Conservation (phyloP, 176 grass and related monocot species). For the Oryza brachyantha region DNA sequence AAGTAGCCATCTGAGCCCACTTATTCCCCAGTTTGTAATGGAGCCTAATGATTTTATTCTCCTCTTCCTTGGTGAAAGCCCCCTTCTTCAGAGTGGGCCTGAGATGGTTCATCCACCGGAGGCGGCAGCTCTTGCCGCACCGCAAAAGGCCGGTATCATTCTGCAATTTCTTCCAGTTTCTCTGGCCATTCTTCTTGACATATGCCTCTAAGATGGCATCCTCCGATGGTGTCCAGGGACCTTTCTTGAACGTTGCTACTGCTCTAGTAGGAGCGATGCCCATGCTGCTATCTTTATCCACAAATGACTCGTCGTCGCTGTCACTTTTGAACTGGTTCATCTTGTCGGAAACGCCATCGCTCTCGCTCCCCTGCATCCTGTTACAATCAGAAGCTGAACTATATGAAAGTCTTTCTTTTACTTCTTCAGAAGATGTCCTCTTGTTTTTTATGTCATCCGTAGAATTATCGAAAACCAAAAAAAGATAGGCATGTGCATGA, state of each 20-base stretch:
- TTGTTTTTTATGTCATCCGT: too few species aligned
- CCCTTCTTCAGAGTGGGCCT: conserved; percentile 76
- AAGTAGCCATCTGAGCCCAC: conserved; percentile 68
- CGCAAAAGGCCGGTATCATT: conserved; percentile 65
- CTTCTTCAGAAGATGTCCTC: too few species aligned
- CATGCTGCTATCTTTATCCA: conserved; percentile 17
- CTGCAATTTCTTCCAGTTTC: conserved; percentile 83
- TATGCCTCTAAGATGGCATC: conserved; percentile 71
- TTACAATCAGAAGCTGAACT: conserved; percentile 8
- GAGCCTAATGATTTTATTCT: conserved; percentile 67
- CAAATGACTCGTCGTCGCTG: not conserved
- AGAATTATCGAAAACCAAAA: too few species aligned
- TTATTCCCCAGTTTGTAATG: conserved; percentile 74
- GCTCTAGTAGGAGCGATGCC: conserved; percentile 18
- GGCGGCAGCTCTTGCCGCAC: conserved; percentile 89
- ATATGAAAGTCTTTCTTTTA: too few species aligned
- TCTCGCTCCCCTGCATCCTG: conserved; percentile 25
- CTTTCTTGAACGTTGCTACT: conserved; percentile 57
- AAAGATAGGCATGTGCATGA: too few species aligned
- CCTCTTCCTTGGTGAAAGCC: conserved; percentile 64
- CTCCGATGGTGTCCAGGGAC: conserved; percentile 72
- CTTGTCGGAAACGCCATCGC: not conserved
- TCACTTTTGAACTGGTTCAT: conserved; percentile 25
- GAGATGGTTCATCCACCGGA: conserved; percentile 85
- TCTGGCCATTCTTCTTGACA: conserved; percentile 68